Evolutionary conservation across 768 basidiomycete genomes (phyloP).

Genomic region (Termitomyces sp.): DNA sequence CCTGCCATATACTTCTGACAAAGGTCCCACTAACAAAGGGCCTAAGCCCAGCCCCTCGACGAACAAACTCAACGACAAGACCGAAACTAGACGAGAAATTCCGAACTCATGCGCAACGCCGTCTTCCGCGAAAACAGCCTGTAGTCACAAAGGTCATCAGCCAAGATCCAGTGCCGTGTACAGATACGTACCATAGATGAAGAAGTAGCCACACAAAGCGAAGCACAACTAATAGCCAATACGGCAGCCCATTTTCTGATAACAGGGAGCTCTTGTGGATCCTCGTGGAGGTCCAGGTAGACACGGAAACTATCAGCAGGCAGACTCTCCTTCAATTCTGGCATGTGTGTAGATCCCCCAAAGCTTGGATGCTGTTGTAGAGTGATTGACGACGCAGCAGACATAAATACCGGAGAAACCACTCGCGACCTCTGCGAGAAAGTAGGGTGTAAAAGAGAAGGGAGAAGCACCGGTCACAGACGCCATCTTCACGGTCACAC

Average conservation of each 20-base stretch:
- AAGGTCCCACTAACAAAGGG: conserved; percentile 49
- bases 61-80: conserved; percentile 52
- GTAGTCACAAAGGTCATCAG: neutral
- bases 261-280: conserved; percentile 34
- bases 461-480: neutral
- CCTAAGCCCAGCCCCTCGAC: conserved; percentile 56
- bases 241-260: conserved; percentile 46
- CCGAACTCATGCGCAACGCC: conserved; percentile 47
- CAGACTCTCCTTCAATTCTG: neutral
- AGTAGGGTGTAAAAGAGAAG: conserved; percentile 7
- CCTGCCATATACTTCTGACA: conserved; percentile 58
- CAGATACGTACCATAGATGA: conserved; percentile 46
- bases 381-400: conserved; percentile 8
- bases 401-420: conserved; percentile 1
- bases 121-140: conserved; percentile 62
- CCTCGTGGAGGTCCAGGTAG: conserved; percentile 32
- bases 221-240: conserved; percentile 37
- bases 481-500: conserved; percentile 6
- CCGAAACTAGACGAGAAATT: conserved; percentile 40
- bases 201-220: conserved; percentile 48
- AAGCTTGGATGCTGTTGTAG: neutral
- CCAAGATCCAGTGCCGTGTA: neutral
- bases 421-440: neutral
- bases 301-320: conserved; percentile 23
- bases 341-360: neutral